Evolutionary conservation across 164 flowering plant genomes (phyloP).

Genomic region (Vitis rupestris): DNA sequence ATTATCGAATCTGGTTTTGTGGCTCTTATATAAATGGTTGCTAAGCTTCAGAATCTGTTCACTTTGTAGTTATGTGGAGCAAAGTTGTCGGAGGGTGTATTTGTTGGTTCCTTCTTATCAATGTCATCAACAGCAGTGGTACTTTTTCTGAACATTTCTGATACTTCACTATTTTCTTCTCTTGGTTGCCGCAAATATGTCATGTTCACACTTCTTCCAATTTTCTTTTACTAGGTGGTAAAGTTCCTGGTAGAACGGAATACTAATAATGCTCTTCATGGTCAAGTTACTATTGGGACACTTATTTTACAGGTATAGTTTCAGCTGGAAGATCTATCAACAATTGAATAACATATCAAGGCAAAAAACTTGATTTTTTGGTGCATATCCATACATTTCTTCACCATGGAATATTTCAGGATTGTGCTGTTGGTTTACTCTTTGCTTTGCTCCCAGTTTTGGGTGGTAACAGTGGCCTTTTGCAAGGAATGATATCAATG

Average conservation of each 20-base stretch:
- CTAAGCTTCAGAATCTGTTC: slow-evolving; percentile 9
- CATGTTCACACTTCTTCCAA: slow-evolving; percentile 3
- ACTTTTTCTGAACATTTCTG: slow-evolving; percentile 15
- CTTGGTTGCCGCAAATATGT: not conserved
- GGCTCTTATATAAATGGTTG: slow-evolving; percentile 5
- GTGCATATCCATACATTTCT: slow-evolving; percentile 4
- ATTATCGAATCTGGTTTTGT: not conserved
- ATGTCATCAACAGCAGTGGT: slow-evolving; percentile 99
- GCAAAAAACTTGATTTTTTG: not conserved
- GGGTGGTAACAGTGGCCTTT: slow-evolving; percentile 85
- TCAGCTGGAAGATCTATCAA: not conserved
- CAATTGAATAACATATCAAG: not conserved
- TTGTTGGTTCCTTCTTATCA: slow-evolving; percentile 88
- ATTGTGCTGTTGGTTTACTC: slow-evolving; percentile 95
- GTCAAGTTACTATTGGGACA: slow-evolving; percentile 94
- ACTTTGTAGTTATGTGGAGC: slow-evolving; percentile 82
- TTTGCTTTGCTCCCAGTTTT: slow-evolving; percentile 98
- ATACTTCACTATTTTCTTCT: not conserved
- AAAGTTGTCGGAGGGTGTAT: slow-evolving; percentile 86
- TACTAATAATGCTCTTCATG: slow-evolving; percentile 67
- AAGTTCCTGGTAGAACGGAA: slow-evolving; percentile 79
- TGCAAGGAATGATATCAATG: slow-evolving; percentile 78
- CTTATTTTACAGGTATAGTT: slow-evolving; percentile 85
- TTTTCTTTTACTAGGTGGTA: slow-evolving; percentile 56
- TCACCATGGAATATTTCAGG: slow-evolving; percentile 47